Conservation (phyloP, 106 monocot genomes). For the Phalaenopsis equestris region DNA sequence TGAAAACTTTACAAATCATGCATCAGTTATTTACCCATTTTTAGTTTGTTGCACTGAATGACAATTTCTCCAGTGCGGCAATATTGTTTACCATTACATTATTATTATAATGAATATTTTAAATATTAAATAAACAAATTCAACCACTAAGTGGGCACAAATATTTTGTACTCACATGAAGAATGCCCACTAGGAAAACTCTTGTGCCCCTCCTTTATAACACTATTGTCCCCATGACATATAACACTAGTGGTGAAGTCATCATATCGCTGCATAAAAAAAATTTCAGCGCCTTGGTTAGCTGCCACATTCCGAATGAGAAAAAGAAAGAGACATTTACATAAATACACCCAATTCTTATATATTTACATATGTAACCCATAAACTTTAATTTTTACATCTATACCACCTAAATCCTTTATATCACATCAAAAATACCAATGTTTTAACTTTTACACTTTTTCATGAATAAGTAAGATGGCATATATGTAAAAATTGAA, state of each 20-base stretch:
- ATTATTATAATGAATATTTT: neutral
- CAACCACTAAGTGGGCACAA: neutral
- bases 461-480: too few relatives aligned
- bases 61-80: neutral
- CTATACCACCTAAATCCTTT: too few relatives aligned
- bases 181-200: conserved; percentile 51
- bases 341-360: too few relatives aligned
- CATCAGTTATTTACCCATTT: neutral
- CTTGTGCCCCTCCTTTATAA: conserved; percentile 44
- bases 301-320: neutral
- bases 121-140: neutral
- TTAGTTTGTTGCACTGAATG: too few relatives aligned
- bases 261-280: conserved; percentile 18
- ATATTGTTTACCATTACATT: neutral
- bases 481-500: too few relatives aligned
- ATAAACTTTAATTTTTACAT: too few relatives aligned
- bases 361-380: too few relatives aligned
- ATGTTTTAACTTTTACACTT: too few relatives aligned
- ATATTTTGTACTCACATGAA: conserved; percentile 22
- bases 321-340: too few relatives aligned
- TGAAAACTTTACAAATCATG: neutral
- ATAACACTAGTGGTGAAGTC: conserved; percentile 24
- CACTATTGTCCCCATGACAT: conserved; percentile 27
- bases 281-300: conserved; percentile 1
- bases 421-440: too few relatives aligned